These are phyloP conservation scores for Colletotrichum sp. DNA, from an alignment of 2,329 filamentous ascomycete genomes.

Conservation along the genomic window DNA sequence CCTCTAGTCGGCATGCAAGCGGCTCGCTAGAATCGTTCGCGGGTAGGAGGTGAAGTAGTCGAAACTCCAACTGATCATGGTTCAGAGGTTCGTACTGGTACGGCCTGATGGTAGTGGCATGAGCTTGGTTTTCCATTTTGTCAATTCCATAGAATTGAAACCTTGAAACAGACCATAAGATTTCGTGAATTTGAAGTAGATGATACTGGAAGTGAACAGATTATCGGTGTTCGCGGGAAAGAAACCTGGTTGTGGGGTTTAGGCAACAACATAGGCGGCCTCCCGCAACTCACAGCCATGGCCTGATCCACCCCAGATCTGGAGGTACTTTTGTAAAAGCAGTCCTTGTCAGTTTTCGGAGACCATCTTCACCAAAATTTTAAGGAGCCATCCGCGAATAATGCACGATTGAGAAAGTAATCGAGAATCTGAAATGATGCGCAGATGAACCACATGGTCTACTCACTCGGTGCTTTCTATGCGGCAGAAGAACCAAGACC, in stretches of 20 bases:
- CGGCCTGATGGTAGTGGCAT: not conserved
- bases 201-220: not conserved
- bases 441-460: not conserved
- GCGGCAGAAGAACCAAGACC: not conserved
- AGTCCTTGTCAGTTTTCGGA: no score
- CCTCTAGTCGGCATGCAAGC: not conserved
- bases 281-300: not conserved
- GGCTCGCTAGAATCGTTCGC: not conserved
- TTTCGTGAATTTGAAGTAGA: not conserved
- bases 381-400: not conserved
- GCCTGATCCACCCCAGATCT: not conserved
- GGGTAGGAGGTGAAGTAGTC: not conserved
- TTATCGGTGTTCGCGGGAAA: not conserved
- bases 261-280: not conserved
- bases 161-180: rapidly evolving
- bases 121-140: not conserved
- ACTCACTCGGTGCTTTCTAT: not conserved
- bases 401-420: not conserved
- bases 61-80: not conserved
- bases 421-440: not conserved
- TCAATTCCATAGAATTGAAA: not conserved
- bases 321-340: not conserved
- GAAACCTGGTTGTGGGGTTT: not conserved
- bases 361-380: no score
- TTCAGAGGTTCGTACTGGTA: not conserved